Evolutionary conservation across 1,139 yeast species (phyloP).

Genomic region (Pichia sp.): DNA sequence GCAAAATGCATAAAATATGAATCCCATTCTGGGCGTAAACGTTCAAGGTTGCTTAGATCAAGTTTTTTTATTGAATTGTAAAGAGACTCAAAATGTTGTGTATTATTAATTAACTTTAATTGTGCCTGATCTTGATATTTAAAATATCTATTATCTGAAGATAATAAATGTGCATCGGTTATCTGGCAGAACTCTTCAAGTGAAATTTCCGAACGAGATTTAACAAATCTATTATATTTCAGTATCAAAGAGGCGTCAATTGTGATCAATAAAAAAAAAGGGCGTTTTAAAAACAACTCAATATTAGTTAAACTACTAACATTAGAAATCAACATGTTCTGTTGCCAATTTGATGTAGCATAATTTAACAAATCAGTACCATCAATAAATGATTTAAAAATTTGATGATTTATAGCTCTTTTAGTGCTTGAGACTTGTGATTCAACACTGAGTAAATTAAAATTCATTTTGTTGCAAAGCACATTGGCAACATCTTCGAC

Average conservation of each 20-base stretch:
- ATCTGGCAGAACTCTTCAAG: constrained; percentile 36
- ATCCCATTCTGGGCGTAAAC: constrained; percentile 94
- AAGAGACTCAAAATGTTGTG: constrained; percentile 30
- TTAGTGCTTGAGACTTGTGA: background rate
- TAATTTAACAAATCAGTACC: constrained; percentile 46
- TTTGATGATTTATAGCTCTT: background rate
- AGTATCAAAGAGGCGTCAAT: constrained; percentile 66
- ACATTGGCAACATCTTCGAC: constrained; percentile 55
- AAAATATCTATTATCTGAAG: background rate
- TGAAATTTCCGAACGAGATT: constrained; percentile 23
- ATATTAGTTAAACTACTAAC: constrained; percentile 41
- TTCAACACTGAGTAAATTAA: constrained; percentile 1
- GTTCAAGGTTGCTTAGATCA: constrained; percentile 47
- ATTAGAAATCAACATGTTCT: constrained; percentile 54
- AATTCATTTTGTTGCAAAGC: constrained; percentile 26
- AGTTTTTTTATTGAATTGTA: constrained; percentile 39
- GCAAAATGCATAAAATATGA: constrained; percentile 91
- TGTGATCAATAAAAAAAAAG: constrained; percentile 77
- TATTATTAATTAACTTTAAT: constrained; percentile 57
- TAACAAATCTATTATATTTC: constrained; percentile 44
- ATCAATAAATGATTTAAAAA: constrained; percentile 10
- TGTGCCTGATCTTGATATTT: constrained; percentile 41
- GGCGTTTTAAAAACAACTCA: constrained; percentile 56
- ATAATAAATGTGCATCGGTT: constrained; percentile 5
- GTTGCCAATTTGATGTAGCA: constrained; percentile 67